A percentile compares a stretch with the other conserved stretches of the same genome.
phyloP scores from a whole-genome alignment of 2,329 filamentous ascomycete genomes.

The Pleoardoris graminearum region DNA sequence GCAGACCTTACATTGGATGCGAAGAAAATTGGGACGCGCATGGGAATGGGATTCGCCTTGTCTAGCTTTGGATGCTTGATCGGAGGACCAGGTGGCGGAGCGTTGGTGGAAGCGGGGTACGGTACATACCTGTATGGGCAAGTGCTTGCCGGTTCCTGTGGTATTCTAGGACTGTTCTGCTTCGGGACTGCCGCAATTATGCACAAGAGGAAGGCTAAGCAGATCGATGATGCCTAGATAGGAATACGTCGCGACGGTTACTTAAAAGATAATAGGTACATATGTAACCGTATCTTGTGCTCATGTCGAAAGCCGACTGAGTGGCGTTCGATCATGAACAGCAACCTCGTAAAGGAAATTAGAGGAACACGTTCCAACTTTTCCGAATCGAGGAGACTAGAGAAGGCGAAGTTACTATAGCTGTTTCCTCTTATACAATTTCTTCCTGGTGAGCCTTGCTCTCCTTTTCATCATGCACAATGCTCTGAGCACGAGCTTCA shows the following conservation, averaged over 20 bases:
- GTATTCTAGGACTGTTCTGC: neutral
- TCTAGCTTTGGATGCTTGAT: conserved; percentile 4
- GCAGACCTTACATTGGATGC: neutral
- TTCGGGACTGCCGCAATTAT: neutral
- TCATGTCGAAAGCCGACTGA: no score
- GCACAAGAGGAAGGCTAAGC: neutral
- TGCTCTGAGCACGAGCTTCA: conserved; percentile 1
- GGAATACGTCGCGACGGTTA: neutral
- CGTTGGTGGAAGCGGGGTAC: neutral
- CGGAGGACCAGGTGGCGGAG: neutral
- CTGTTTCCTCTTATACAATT: neutral
- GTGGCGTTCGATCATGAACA: no score
- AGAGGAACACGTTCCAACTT: no score
- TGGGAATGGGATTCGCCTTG: neutral
- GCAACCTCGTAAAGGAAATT: no score
- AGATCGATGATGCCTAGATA: neutral
- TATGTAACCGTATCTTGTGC: no score
- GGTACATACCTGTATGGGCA: conserved; percentile 1
- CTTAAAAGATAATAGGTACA: no score
- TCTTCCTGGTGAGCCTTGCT: neutral
- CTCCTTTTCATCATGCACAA: neutral
- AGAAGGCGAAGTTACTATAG: no score
- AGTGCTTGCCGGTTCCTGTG: neutral
- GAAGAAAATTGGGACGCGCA: neutral
- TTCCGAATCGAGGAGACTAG: no score